Conservation (phyloP, 2,329 filamentous ascomycete species). For the Furcasterigmium furcatum region DNA sequence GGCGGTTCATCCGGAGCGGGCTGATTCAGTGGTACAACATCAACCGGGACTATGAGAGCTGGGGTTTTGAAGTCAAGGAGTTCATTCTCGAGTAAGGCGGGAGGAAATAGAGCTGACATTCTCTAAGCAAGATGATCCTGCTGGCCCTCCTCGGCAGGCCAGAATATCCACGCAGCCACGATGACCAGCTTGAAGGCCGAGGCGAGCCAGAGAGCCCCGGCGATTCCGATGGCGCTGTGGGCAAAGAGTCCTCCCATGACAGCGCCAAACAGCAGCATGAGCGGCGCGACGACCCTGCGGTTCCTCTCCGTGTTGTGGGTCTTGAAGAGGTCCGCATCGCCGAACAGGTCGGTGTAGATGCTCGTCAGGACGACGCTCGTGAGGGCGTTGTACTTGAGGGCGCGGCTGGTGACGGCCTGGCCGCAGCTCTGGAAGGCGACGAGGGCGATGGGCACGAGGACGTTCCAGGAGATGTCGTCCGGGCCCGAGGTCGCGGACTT, state of each 20-base stretch:
- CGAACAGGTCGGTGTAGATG: constrained; percentile 78
- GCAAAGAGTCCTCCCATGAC: constrained; percentile 47
- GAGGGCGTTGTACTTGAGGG: constrained; percentile 65
- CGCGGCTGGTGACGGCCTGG: constrained; percentile 71
- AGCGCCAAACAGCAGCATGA: constrained; percentile 46
- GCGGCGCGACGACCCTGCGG: constrained; percentile 44
- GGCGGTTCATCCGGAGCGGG: no score
- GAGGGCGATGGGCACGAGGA: constrained; percentile 64
- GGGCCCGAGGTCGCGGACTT: constrained; percentile 28
- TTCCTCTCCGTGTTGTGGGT: constrained; percentile 46
- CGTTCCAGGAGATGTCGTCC: constrained; percentile 51
- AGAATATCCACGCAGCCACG: constrained; percentile 56
- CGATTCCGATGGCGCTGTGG: constrained; percentile 42
- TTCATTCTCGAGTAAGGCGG: no score
- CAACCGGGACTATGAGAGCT: no score
- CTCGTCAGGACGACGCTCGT: constrained; percentile 80
- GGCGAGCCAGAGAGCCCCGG: constrained; percentile 58
- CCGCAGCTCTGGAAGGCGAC: constrained; percentile 76
- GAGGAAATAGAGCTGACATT: no score
- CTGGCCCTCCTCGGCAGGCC: constrained; percentile 48
- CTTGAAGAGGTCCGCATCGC: constrained; percentile 51
- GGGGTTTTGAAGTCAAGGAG: no score
- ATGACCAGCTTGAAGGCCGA: constrained; percentile 53
- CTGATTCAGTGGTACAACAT: no score
- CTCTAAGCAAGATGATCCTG: no score